Conservation (phyloP, 305 asterid genomes). For the Nicotiana rustica region DNA sequence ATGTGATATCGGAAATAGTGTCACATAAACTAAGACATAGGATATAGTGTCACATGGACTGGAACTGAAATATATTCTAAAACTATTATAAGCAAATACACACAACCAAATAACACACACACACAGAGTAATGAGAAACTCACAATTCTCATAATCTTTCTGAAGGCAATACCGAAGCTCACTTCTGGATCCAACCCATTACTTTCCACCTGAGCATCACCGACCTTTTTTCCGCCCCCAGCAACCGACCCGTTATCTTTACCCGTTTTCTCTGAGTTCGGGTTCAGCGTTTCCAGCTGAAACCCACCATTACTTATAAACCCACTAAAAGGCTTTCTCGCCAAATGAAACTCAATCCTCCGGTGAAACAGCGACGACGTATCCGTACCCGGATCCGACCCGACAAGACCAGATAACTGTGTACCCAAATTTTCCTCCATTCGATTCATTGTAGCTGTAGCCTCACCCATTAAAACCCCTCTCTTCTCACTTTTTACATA, state of each 20-base stretch:
- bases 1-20: too few species aligned
- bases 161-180: slow-evolving; percentile 69
- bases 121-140: slow-evolving; percentile 41
- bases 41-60: too few species aligned
- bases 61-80: background rate
- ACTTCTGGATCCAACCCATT: slow-evolving; percentile 83
- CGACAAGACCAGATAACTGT: slow-evolving; percentile 35
- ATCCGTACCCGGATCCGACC: slow-evolving; percentile 42
- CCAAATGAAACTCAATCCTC: slow-evolving; percentile 76
- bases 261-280: slow-evolving; percentile 47
- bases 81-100: background rate
- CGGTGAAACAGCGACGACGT: slow-evolving; percentile 55
- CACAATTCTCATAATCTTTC: slow-evolving; percentile 70
- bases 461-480: slow-evolving; percentile 24
- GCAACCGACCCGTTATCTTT: slow-evolving; percentile 38
- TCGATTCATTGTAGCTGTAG: background rate
- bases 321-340: slow-evolving; percentile 67
- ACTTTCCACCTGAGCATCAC: slow-evolving; percentile 40
- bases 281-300: slow-evolving; percentile 82
- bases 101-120: background rate
- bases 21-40: too few species aligned
- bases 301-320: slow-evolving; percentile 74
- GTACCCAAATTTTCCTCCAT: slow-evolving; percentile 35
- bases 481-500: slow-evolving; percentile 22
- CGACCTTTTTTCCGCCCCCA: slow-evolving; percentile 35